Evolutionary conservation across 2,329 filamentous ascomycete species (phyloP).

Genomic region (Elsinoe batatas): DNA sequence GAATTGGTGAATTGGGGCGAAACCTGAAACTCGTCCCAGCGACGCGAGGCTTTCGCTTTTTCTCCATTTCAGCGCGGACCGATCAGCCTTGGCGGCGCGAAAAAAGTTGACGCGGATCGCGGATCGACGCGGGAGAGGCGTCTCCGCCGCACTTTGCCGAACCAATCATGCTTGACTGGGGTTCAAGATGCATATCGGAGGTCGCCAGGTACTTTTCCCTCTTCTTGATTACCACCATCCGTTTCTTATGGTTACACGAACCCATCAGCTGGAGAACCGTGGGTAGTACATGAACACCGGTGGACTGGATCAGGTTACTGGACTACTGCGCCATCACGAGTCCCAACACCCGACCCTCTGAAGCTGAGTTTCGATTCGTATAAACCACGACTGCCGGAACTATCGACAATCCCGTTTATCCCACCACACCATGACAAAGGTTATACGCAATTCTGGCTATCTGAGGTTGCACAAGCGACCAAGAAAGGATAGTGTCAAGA

Average conservation of each 20-base stretch:
- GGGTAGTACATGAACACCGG: neutral
- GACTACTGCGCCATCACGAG: neutral
- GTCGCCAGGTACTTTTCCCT: neutral
- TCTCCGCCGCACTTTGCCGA: neutral
- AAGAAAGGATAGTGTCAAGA: slow-evolving; percentile 4
- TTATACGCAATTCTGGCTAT: slow-evolving; percentile 7
- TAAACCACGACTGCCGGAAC: no score
- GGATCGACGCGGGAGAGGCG: neutral
- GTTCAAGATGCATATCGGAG: neutral
- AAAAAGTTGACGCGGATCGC: neutral
- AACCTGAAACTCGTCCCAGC: slow-evolving; percentile 2
- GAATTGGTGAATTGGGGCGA: neutral
- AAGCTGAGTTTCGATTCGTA: neutral
- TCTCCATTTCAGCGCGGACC: neutral
- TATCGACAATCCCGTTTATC: neutral
- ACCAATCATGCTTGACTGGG: neutral
- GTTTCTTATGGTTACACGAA: neutral
- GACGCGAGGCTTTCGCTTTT: neutral
- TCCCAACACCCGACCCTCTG: neutral
- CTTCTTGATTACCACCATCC: neutral
- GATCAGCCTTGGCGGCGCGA: neutral
- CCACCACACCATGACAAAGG: slow-evolving; percentile 6
- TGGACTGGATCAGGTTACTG: neutral
- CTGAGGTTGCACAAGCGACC: slow-evolving; percentile 2
- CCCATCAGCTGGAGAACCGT: neutral